These are phyloP conservation scores for Parastagonospora avenae DNA, from an alignment of 2,329 filamentous ascomycete genomes.

Conservation along the genomic window DNA sequence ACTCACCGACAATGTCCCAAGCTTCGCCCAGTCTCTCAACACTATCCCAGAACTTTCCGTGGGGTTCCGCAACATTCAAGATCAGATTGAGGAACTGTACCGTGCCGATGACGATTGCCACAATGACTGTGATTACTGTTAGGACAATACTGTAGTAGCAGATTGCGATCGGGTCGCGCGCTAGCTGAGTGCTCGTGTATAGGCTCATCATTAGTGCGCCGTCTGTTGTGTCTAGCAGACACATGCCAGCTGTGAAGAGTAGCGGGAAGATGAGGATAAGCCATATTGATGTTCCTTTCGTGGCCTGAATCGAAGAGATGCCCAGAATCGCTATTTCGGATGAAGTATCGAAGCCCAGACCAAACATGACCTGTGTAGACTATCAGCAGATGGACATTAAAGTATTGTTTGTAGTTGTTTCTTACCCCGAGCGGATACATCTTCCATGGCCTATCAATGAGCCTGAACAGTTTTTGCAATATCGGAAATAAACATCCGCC, in stretches of 20 bases:
- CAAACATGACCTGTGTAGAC: conserved; percentile 66
- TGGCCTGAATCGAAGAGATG: conserved; percentile 85
- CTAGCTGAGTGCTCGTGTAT: conserved; percentile 80
- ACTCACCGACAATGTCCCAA: conserved; percentile 45
- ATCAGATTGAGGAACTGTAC: conserved; percentile 83
- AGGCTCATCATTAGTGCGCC: conserved; percentile 94
- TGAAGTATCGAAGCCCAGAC: conserved; percentile 92
- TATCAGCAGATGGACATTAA: background rate
- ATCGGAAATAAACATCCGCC: conserved; percentile 75
- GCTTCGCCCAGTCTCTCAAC: conserved; percentile 61
- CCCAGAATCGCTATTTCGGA: conserved; percentile 92
- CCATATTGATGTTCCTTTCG: conserved; percentile 88
- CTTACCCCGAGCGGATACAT: conserved; percentile 80
- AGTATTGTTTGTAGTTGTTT: background rate
- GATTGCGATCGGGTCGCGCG: conserved; percentile 83
- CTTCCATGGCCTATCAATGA: conserved; percentile 82
- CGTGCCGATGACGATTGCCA: conserved; percentile 83
- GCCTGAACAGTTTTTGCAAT: conserved; percentile 75
- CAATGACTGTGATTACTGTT: conserved; percentile 80
- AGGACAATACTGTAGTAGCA: conserved; percentile 92
- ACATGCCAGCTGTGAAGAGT: conserved; percentile 95
- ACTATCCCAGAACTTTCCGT: conserved; percentile 88
- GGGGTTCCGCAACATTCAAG: conserved; percentile 73
- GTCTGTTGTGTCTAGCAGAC: conserved; percentile 87
- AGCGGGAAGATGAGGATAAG: conserved; percentile 89